Percentiles rank a stretch among this genome's conserved stretches.
These are phyloP conservation scores for Psilocybe cyanescens DNA, from an alignment of 768 basidiomycete genomes.

Conservation along the genomic window DNA sequence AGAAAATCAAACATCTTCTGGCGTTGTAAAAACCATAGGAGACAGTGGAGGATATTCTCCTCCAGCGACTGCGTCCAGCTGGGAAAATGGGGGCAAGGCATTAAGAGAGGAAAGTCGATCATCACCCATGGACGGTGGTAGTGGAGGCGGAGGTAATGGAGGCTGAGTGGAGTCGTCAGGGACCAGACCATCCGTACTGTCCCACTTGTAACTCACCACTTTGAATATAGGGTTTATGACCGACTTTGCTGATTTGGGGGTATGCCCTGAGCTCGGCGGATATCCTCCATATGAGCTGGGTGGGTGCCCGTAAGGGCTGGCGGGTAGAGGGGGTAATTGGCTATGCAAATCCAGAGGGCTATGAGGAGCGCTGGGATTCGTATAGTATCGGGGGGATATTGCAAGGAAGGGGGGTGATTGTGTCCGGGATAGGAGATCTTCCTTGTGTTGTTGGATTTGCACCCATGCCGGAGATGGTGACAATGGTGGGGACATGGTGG, in stretches of 20 bases:
- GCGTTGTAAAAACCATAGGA: constrained; percentile 69
- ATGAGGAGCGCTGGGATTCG: constrained; percentile 40
- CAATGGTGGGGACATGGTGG: constrained; percentile 54
- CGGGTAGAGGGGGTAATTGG: constrained; percentile 47
- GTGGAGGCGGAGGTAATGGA: constrained; percentile 60
- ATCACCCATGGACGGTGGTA: constrained; percentile 31
- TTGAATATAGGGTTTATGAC: constrained; percentile 88
- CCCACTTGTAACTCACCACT: constrained; percentile 71
- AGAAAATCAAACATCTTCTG: constrained; percentile 37
- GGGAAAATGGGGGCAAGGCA: constrained; percentile 76
- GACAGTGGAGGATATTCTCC: constrained; percentile 73
- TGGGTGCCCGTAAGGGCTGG: constrained; percentile 40
- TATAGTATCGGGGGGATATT: constrained; percentile 39
- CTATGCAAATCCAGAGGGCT: constrained; percentile 58
- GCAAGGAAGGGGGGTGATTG: constrained; percentile 43
- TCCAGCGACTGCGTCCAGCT: constrained; percentile 83
- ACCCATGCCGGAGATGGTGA: constrained; percentile 59
- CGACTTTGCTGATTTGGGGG: constrained; percentile 69
- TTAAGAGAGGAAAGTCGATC: constrained; percentile 42
- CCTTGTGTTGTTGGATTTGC: constrained; percentile 47
- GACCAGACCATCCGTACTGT: constrained; percentile 37
- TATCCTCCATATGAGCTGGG: constrained; percentile 44
- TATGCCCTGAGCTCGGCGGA: constrained; percentile 57
- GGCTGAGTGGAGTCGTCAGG: constrained; percentile 49
- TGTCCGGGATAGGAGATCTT: constrained; percentile 34